phyloP scores from a whole-genome alignment of 2,329 filamentous ascomycete species.

The Talaromyces sp. region DNA sequence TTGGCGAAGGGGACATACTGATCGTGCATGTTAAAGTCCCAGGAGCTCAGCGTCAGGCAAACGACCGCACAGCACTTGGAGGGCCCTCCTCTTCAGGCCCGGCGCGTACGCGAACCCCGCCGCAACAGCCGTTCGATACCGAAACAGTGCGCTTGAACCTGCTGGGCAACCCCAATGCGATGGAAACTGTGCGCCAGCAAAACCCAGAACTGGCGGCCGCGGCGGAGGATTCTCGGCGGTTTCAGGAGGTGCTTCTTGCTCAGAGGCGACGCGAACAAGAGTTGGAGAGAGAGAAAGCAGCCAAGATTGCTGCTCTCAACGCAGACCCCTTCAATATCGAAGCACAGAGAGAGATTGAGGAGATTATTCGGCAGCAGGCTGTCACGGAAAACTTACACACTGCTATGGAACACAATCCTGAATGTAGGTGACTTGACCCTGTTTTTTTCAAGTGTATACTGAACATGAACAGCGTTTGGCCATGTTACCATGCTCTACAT shows the following conservation, averaged over 20 bases:
- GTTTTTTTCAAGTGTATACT: background rate
- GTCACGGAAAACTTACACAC: constrained; percentile 95
- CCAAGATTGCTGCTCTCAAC: constrained; percentile 79
- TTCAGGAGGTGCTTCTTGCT: constrained; percentile 65
- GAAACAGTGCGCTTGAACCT: constrained; percentile 80
- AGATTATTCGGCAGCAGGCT: constrained; percentile 91
- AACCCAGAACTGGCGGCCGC: constrained; percentile 72
- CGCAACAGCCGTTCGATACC: constrained; percentile 51
- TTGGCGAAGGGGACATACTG: constrained; percentile 88
- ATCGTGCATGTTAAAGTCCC: constrained; percentile 64
- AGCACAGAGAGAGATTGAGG: constrained; percentile 85
- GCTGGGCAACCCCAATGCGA: constrained; percentile 68
- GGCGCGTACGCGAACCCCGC: too few relatives aligned
- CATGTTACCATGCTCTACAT: constrained; percentile 95
- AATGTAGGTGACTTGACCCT: constrained; percentile 57
- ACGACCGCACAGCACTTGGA: constrained; percentile 15
- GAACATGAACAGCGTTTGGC: constrained; percentile 65
- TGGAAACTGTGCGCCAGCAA: constrained; percentile 64
- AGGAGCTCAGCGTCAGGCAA: constrained; percentile 6
- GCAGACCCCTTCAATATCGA: constrained; percentile 92
- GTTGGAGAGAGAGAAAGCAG: constrained; percentile 69
- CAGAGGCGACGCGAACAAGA: constrained; percentile 66
- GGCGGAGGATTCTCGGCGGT: constrained; percentile 69
- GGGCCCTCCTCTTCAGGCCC: constrained; percentile 11
- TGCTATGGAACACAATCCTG: constrained; percentile 94